Base-by-base conservation (phyloP, 2,329 filamentous ascomycete genomes). In the Emericellopsis atlantica region DNA sequence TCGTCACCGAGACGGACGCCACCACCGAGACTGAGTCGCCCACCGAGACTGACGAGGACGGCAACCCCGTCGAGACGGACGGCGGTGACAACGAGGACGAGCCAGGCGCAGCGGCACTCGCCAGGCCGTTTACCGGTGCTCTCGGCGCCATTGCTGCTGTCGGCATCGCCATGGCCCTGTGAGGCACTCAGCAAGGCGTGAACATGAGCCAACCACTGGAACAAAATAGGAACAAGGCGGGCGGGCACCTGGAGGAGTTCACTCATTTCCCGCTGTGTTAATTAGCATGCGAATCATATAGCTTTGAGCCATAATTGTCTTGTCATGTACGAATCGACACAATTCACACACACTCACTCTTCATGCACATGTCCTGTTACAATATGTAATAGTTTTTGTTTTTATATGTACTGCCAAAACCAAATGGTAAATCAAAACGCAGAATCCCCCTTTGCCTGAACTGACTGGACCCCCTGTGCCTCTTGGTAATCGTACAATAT, bases 161-260 rank as follows among this genome's bases (percentile, higher is more conserved):
- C 21, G 36, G 36, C 24, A 12, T 29, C n/a, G 36, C 36, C 36
- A 38, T 38, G 36, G 36, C 36, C 16, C 36, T 38, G 21, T 38
- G 26, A 38, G 18, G 9, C n/a, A 21, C 18, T 21, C 18, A 21
- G 18, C 18, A 21, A 21, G 18, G 18, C 18, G 5, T 5, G 4
- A 21, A 21, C 18, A 21, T 21, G 18, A 5, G 18, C 18, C 18
- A 21, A 21, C 18, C 18, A 21, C 18, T 21, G 18, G 18, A 21
- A 21, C 5, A 21, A 21, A 14, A 35, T 35, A 15, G n/a, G n/a
- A 14, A 21, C 8, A 35, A 35, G 9, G 8, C 4, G 9, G 32
- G n/a, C n/a, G n/a, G n/a, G 32, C n/a, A 15, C 9, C n/a, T 9
- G 32, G 32, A 35, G n/a, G 18, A 12, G 18, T 15, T 15, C 8